Conservation (phyloP, 2,329 filamentous ascomycete genomes). For the Zasmidium angulare region DNA sequence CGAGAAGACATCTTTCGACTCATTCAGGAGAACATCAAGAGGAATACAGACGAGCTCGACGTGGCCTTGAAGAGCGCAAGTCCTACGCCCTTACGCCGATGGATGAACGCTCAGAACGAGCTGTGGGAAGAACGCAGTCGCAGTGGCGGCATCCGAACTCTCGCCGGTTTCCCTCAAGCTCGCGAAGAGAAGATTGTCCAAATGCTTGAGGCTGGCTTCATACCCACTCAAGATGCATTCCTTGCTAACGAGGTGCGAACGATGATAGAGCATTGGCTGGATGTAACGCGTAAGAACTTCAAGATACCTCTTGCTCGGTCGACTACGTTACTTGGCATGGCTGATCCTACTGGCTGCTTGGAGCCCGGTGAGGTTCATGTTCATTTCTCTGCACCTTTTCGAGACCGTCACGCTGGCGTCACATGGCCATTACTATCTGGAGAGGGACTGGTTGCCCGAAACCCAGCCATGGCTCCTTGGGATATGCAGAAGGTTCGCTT, state of each 20-base stretch:
- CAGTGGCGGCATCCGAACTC: conserved; percentile 37
- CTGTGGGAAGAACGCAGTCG: conserved; percentile 34
- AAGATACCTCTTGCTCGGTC: conserved; percentile 59
- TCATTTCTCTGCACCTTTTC: conserved; percentile 47
- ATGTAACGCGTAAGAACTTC: conserved; percentile 22
- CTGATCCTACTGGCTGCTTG: conserved; percentile 63
- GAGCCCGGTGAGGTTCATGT: conserved; percentile 67
- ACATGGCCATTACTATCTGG: conserved; percentile 56
- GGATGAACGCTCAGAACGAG: conserved; percentile 51
- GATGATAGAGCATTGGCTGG: conserved; percentile 13
- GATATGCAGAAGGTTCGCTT: conserved; percentile 66
- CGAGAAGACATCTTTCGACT: conserved; percentile 48
- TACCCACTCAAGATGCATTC: conserved; percentile 14
- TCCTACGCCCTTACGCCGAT: conserved; percentile 52
- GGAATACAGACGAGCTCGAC: conserved; percentile 52
- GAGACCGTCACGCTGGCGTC: conserved; percentile 38
- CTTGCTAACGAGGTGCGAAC: conserved; percentile 19
- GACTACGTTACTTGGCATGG: conserved; percentile 64
- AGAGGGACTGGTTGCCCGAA: conserved; percentile 66
- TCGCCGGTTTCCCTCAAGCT: conserved; percentile 52
- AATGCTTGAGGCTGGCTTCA: conserved; percentile 50
- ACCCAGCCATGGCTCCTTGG: conserved; percentile 67
- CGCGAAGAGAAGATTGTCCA: conserved; percentile 55
- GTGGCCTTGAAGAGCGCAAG: not conserved
- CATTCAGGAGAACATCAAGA: conserved; percentile 49